These are phyloP conservation scores for Lagerstroemia fauriei DNA, from an alignment of 441 rosid genomes.

Conservation along the genomic window DNA sequence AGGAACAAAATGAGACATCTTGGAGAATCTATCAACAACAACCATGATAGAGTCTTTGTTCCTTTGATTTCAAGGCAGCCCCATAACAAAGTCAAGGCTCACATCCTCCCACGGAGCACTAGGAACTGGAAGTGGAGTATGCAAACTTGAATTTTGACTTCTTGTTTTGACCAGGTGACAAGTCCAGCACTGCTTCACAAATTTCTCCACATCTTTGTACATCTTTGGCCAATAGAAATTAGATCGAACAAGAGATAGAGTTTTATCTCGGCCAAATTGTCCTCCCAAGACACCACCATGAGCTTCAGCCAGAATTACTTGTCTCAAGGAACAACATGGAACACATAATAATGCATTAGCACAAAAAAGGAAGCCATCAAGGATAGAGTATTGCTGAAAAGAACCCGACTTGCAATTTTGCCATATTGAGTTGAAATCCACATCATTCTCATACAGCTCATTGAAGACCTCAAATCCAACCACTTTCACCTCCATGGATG, in stretches of 20 bases:
- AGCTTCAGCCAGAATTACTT: background rate
- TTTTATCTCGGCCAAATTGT: constrained; percentile 16
- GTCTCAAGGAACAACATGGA: background rate
- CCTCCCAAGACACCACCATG: constrained; percentile 6
- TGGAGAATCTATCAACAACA: too few relatives aligned
- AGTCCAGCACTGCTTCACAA: background rate
- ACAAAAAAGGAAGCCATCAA: background rate
- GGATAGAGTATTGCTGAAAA: background rate
- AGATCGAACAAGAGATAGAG: background rate
- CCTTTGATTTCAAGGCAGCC: too few relatives aligned
- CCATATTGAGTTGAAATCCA: background rate
- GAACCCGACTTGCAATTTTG: background rate
- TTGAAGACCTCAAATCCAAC: background rate
- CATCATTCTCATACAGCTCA: background rate
- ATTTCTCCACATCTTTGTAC: background rate
- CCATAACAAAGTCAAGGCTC: background rate
- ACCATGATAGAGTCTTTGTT: too few relatives aligned
- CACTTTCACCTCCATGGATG: background rate
- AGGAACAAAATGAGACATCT: too few relatives aligned
- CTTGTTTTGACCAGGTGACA: background rate
- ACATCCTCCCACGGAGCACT: background rate
- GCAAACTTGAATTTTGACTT: background rate
- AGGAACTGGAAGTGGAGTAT: background rate
- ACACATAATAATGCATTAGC: background rate
- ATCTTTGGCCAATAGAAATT: constrained; percentile 12